Percentiles rank a stretch among this genome's conserved stretches.
Evolutionary conservation across 306 rosid genomes (phyloP).

Genomic region (Malus sylvestris): DNA sequence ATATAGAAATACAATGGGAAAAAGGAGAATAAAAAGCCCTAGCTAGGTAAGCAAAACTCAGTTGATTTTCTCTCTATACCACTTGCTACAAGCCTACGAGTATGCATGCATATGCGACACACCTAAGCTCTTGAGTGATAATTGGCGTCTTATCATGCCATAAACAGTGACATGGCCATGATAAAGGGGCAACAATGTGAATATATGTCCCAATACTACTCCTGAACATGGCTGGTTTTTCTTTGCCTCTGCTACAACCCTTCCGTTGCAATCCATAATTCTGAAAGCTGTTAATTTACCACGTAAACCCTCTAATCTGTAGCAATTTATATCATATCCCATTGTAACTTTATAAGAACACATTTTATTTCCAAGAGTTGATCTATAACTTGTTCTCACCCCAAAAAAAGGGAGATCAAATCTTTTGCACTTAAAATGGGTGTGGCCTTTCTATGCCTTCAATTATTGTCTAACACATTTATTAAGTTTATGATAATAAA

Average conservation of each 20-base stretch:
- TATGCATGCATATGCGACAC: background rate
- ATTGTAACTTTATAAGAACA: constrained; percentile 8
- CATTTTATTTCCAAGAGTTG: background rate
- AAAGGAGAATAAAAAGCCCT: too few relatives aligned
- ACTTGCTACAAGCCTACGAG: background rate
- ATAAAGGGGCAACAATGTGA: constrained; percentile 29
- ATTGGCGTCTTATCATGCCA: constrained; percentile 14
- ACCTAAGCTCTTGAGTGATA: background rate
- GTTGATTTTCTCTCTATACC: background rate
- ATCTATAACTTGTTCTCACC: constrained; percentile 12
- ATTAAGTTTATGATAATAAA: too few relatives aligned
- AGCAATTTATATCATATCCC: constrained; percentile 3
- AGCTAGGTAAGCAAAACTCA: background rate
- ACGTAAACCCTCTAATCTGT: constrained; percentile 18
- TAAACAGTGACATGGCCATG: constrained; percentile 34
- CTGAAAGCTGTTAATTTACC: constrained; percentile 13
- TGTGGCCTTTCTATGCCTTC: too few relatives aligned
- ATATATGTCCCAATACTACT: constrained; percentile 19
- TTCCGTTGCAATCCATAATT: constrained; percentile 8
- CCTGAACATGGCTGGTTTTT: constrained; percentile 9
- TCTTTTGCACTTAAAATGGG: too few relatives aligned
- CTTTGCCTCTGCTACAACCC: constrained; percentile 14
- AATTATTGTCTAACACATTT: too few relatives aligned
- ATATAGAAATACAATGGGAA: too few relatives aligned
- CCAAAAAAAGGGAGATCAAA: constrained; percentile 7